These are phyloP conservation scores for Biscogniauxia marginata DNA, from an alignment of 2,329 filamentous ascomycete genomes.

Conservation along the genomic window DNA sequence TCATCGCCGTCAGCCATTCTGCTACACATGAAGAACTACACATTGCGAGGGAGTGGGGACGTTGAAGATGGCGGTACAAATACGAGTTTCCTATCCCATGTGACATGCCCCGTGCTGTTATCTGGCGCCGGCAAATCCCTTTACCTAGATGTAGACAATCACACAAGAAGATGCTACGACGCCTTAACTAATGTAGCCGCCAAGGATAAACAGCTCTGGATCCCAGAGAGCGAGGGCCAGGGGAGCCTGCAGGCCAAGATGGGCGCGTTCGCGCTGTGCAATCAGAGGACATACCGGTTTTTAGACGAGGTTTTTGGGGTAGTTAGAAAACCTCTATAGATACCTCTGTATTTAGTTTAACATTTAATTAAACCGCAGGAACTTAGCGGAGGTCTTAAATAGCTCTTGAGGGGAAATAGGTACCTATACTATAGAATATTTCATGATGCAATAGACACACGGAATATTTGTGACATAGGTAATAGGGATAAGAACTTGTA, in stretches of 20 bases:
- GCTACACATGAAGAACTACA: constrained; percentile 17
- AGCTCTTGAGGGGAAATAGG: too few species aligned
- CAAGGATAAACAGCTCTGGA: constrained; percentile 14
- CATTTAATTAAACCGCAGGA: too few species aligned
- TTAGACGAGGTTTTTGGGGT: constrained; percentile 4
- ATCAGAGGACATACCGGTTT: constrained; percentile 11
- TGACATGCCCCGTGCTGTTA: constrained; percentile 30
- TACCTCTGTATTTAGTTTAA: too few species aligned
- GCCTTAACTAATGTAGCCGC: constrained; percentile 1
- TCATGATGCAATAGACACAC: too few species aligned
- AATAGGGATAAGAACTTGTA: too few species aligned
- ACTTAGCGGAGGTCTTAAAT: too few species aligned
- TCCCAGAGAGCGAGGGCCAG: constrained; percentile 5
- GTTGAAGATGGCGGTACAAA: neutral
- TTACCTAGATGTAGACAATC: constrained; percentile 11
- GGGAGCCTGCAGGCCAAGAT: constrained; percentile 20
- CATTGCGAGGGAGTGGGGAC: constrained; percentile 1
- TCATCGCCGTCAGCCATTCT: constrained; percentile 25
- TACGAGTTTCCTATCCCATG: constrained; percentile 15
- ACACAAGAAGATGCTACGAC: constrained; percentile 7
- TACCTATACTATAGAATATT: too few species aligned
- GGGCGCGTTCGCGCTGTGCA: constrained; percentile 11
- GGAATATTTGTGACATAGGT: too few species aligned
- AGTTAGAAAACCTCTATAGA: neutral
- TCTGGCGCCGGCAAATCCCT: constrained; percentile 22